Evolutionary conservation across 2,329 filamentous ascomycete species (phyloP).

Genomic region (Erysiphe pulchra): DNA sequence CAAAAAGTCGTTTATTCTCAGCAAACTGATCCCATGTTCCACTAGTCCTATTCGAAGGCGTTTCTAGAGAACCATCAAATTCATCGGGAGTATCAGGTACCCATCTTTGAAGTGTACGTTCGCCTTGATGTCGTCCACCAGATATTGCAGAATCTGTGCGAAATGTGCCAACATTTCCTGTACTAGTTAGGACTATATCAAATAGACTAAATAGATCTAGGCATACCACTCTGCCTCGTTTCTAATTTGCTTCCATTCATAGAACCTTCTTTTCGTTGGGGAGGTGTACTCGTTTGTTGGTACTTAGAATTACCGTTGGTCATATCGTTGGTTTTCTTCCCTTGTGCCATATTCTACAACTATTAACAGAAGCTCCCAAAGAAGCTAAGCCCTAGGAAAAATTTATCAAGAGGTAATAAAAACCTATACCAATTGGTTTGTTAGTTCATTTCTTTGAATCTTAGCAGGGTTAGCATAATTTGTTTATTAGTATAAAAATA

Average conservation of each 20-base stretch:
- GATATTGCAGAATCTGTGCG: constrained; percentile 79
- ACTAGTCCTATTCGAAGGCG: constrained; percentile 5
- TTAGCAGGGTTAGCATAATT: background rate
- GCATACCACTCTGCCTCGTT: constrained; percentile 28
- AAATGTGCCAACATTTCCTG: constrained; percentile 45
- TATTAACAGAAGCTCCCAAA: background rate
- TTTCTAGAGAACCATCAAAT: constrained; percentile 46
- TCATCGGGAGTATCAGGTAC: constrained; percentile 38
- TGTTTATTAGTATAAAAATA: background rate
- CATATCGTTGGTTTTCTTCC: constrained; percentile 15
- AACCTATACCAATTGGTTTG: background rate
- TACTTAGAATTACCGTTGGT: constrained; percentile 21
- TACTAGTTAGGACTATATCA: background rate
- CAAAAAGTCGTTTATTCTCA: constrained; percentile 67
- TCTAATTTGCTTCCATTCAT: constrained; percentile 25
- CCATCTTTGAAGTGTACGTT: constrained; percentile 63
- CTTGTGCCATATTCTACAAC: constrained; percentile 34
- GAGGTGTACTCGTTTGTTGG: constrained; percentile 26
- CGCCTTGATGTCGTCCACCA: constrained; percentile 37
- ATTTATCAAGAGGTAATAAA: background rate
- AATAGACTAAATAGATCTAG: background rate
- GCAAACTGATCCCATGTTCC: constrained; percentile 77
- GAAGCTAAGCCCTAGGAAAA: background rate
- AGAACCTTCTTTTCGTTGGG: constrained; percentile 32
- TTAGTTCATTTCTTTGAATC: background rate